Evolutionary conservation across 257 asterid species (phyloP).

Genomic region (Avicennia marina): DNA sequence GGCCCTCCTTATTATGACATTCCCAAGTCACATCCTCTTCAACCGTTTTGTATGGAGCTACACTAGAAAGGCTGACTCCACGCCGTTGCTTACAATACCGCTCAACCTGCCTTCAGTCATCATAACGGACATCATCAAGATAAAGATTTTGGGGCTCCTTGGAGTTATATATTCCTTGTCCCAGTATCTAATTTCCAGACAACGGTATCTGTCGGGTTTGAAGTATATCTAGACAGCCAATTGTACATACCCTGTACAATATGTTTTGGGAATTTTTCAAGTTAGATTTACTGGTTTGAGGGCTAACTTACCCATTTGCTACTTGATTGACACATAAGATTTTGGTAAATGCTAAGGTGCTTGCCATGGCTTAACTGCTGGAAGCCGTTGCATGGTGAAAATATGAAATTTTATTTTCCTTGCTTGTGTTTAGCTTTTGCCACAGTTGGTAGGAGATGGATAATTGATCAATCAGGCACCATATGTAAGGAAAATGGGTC

Average conservation of each 20-base stretch:
- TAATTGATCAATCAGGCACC: too few relatives aligned
- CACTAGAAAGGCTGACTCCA: constrained; percentile 57
- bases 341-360: constrained; percentile 30
- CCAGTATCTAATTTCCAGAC: constrained; percentile 87
- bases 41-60: constrained; percentile 91
- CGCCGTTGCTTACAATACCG: constrained; percentile 68
- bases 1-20: constrained; percentile 76
- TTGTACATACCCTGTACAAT: too few relatives aligned
- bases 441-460: constrained; percentile 1
- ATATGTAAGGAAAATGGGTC: too few relatives aligned
- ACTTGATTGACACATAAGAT: constrained; percentile 35
- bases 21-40: constrained; percentile 92
- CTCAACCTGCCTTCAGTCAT: constrained; percentile 77
- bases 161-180: constrained; percentile 87
- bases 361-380: constrained; percentile 11
- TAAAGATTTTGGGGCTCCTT: constrained; percentile 87
- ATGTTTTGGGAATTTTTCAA: too few relatives aligned
- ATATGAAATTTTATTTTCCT: constrained; percentile 21
- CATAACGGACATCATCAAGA: constrained; percentile 70
- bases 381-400: constrained; percentile 21
- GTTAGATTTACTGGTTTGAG: constrained; percentile 15
- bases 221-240: constrained; percentile 62
- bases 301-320: constrained; percentile 27
- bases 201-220: constrained; percentile 79
- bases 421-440: constrained; percentile 26